A percentile compares a stretch with the other conserved stretches of the same genome.
phyloP scores from a whole-genome alignment of 768 basidiomycete species.

The Myochromella boudieri region DNA sequence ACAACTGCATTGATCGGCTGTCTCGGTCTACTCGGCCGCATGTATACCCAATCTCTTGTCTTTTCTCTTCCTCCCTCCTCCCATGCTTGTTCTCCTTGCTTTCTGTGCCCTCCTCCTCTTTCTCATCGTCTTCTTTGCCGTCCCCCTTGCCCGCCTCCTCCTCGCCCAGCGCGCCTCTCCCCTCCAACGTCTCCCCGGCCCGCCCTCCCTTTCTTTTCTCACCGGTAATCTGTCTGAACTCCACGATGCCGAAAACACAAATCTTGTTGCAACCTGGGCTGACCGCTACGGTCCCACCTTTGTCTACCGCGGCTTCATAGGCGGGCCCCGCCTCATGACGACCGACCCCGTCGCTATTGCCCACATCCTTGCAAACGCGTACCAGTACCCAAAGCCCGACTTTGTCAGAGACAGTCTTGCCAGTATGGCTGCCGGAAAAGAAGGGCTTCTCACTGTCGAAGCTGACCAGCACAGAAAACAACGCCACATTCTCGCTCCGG shows the following conservation, averaged over 20 bases:
- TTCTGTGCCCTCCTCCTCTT: slow-evolving; percentile 22
- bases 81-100: background rate
- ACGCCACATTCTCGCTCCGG: slow-evolving; percentile 52
- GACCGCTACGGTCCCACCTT: slow-evolving; percentile 46
- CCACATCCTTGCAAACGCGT: slow-evolving; percentile 55
- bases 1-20: background rate
- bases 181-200: slow-evolving; percentile 45
- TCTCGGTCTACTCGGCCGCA: background rate
- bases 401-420: slow-evolving; percentile 52
- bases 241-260: slow-evolving; percentile 59
- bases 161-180: slow-evolving; percentile 46
- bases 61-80: slow-evolving; percentile 10
- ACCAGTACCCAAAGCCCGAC: slow-evolving; percentile 63
- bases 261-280: slow-evolving; percentile 47
- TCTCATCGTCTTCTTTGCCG: slow-evolving; percentile 20
- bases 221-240: slow-evolving; percentile 53
- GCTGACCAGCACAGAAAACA: slow-evolving; percentile 54
- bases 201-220: slow-evolving; percentile 46
- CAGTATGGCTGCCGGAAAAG: slow-evolving; percentile 48
- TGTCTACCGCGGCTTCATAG: slow-evolving; percentile 52
- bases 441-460: slow-evolving; percentile 51
- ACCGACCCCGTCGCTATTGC: slow-evolving; percentile 57
- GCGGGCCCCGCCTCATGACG: slow-evolving; percentile 54
- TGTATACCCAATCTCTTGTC: slow-evolving; percentile 3
- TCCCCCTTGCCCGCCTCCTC: slow-evolving; percentile 39